These are phyloP conservation scores for Fraxinus pennsylvanica DNA, from an alignment of 257 asterid genomes.

Conservation along the genomic window DNA sequence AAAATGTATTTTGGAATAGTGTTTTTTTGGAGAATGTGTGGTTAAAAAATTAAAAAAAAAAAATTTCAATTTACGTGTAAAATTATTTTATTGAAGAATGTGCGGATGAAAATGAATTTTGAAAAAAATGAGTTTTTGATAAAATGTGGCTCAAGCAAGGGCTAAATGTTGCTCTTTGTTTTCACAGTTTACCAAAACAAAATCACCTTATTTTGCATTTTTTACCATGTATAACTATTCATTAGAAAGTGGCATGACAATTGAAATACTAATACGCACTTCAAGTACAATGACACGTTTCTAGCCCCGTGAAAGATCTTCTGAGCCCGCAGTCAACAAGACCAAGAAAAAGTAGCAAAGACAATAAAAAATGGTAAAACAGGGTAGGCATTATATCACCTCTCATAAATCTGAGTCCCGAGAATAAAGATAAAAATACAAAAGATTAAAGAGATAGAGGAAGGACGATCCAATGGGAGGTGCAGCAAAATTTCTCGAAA, in stretches of 20 bases:
- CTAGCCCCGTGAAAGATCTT: neutral
- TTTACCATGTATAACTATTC: neutral
- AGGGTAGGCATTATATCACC: neutral
- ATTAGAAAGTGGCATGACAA: neutral
- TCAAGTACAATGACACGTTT: neutral
- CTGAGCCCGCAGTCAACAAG: neutral
- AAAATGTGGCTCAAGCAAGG: no score
- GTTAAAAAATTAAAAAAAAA: no score
- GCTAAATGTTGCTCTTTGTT: neutral
- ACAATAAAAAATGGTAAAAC: neutral
- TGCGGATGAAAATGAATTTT: no score
- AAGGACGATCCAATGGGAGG: neutral
- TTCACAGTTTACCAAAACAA: neutral
- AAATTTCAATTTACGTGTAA: no score
- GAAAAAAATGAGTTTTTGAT: no score
- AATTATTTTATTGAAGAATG: no score
- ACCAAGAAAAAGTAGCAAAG: neutral
- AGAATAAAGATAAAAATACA: neutral
- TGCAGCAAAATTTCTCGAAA: neutral
- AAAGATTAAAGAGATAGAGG: neutral
- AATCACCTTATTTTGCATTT: neutral
- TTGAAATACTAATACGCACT: neutral
- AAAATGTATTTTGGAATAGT: no score
- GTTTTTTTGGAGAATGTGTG: no score
- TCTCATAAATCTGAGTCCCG: neutral